Percentiles rank a stretch among this genome's conserved stretches.
phyloP scores from a whole-genome alignment of 345 rosid species.

The Gossypium mustelinum region DNA sequence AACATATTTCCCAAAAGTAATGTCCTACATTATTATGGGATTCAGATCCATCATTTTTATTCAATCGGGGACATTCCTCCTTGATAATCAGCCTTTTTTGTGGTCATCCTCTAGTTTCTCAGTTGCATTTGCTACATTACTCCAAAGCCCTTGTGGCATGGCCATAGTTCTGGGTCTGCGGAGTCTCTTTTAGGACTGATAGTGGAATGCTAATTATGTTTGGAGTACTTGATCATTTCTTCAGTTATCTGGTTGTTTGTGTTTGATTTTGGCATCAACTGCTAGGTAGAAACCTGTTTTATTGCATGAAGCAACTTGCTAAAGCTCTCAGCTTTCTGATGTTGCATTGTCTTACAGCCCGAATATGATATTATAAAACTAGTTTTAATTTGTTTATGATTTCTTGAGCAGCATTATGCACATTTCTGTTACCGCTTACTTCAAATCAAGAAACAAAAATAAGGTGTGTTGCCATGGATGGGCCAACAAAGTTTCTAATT shows the following conservation, averaged over 20 bases:
- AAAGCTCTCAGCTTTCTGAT: background rate
- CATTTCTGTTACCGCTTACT: background rate
- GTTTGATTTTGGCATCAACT: background rate
- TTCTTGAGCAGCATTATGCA: background rate
- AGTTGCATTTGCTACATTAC: background rate
- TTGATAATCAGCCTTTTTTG: background rate
- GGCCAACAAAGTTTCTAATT: background rate
- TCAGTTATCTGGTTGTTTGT: background rate
- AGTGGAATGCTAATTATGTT: background rate
- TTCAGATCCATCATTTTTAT: background rate
- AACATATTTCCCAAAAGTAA: background rate
- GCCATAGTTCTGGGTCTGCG: background rate
- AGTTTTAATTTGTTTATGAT: slow-evolving; percentile 3
- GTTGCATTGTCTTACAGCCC: background rate
- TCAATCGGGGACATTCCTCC: background rate
- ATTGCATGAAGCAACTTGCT: background rate
- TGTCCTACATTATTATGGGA: background rate
- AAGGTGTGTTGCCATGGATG: background rate
- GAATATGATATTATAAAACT: background rate
- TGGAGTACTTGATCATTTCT: background rate
- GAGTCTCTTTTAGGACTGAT: background rate
- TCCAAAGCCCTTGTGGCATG: background rate
- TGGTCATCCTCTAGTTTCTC: background rate
- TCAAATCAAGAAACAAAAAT: background rate
- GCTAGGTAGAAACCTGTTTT: background rate